phyloP scores from a whole-genome alignment of 257 asterid genomes.

The Jacaranda mimosifolia region DNA sequence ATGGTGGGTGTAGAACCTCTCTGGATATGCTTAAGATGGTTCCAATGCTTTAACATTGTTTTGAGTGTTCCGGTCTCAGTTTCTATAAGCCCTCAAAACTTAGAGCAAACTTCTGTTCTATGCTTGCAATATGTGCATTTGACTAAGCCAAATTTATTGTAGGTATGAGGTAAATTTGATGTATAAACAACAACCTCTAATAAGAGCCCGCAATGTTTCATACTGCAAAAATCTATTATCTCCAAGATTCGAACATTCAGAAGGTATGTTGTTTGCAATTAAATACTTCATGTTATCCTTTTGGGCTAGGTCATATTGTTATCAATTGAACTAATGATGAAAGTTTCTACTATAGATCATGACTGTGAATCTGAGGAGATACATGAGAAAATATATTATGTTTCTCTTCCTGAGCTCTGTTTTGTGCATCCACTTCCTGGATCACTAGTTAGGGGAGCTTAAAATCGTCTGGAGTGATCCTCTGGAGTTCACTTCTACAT shows the following conservation, averaged over 20 bases:
- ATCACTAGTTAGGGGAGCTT: constrained; percentile 88
- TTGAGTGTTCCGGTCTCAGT: too few relatives aligned
- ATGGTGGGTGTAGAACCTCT: constrained; percentile 9
- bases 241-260: constrained; percentile 94
- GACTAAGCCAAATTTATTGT: too few relatives aligned
- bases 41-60: constrained; percentile 20
- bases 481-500: neutral
- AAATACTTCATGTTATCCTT: constrained; percentile 25
- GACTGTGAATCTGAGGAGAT: constrained; percentile 75
- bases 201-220: constrained; percentile 97
- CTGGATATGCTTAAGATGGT: constrained; percentile 15
- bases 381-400: constrained; percentile 90
- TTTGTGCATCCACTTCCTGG: constrained; percentile 97
- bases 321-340: constrained; percentile 30
- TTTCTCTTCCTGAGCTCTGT: constrained; percentile 96
- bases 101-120: too few relatives aligned
- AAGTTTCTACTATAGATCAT: constrained; percentile 51
- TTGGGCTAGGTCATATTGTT: constrained; percentile 33
- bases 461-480: constrained; percentile 11
- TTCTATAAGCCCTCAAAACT: too few relatives aligned
- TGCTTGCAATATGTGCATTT: too few relatives aligned
- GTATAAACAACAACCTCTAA: too few relatives aligned
- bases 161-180: too few relatives aligned
- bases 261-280: constrained; percentile 53
- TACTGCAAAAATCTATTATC: constrained; percentile 98